Percentiles rank a stretch among this genome's conserved stretches.
Conservation (phyloP, 2,329 filamentous ascomycete genomes). For the Akanthomyces lecanii region DNA sequence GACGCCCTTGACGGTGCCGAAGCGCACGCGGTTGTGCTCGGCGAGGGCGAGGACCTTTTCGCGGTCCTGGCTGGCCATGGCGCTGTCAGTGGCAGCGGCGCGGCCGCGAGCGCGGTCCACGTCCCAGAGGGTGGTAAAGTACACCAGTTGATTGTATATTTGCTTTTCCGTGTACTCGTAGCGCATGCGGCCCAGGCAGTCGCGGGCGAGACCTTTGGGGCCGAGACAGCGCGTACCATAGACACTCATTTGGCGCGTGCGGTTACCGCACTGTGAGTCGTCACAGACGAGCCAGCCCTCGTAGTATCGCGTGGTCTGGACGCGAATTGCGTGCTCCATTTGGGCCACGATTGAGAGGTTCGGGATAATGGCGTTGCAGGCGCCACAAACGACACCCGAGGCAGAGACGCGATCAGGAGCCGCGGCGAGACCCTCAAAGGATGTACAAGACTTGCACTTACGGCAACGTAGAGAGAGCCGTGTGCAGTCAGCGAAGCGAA, state of each 20-base stretch:
- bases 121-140: conserved; percentile 81
- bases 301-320: conserved; percentile 79
- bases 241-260: conserved; percentile 88
- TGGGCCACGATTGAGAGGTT: conserved; percentile 78
- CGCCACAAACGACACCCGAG: conserved; percentile 68
- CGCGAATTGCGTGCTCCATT: conserved; percentile 77
- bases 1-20: conserved; percentile 68
- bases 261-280: conserved; percentile 78
- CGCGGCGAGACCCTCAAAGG: conserved; percentile 70
- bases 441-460: conserved; percentile 65
- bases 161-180: conserved; percentile 86
- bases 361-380: conserved; percentile 61
- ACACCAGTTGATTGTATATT: conserved; percentile 92
- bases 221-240: conserved; percentile 89
- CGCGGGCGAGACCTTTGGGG: conserved; percentile 75
- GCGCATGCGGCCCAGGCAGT: conserved; percentile 81
- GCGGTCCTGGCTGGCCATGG: conserved; percentile 48
- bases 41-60: conserved; percentile 68
- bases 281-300: conserved; percentile 89
- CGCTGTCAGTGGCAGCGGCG: conserved; percentile 44
- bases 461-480: conserved; percentile 77
- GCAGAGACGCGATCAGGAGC: conserved; percentile 61
- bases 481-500: conserved; percentile 79
- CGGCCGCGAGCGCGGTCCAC: conserved; percentile 70
- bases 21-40: conserved; percentile 77